Conservation (phyloP, 495 filamentous ascomycete species). For the Aspergillus baeticus region DNA sequence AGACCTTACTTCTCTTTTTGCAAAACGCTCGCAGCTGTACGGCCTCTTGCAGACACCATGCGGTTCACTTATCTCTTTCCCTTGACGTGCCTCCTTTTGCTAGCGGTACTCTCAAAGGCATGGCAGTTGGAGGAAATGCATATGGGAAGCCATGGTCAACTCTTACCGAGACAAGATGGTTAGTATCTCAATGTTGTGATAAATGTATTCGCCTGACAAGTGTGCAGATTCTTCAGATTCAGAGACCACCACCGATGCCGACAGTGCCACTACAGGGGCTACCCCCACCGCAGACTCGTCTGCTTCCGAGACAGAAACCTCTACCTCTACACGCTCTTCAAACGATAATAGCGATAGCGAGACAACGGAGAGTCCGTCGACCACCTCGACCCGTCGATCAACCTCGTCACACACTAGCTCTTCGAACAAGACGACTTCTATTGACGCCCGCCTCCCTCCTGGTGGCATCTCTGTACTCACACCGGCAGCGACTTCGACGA, state of each 20-base stretch:
- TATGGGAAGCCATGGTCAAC: slow-evolving; percentile 24
- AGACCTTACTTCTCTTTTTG: not conserved
- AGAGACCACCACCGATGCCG: slow-evolving; percentile 25
- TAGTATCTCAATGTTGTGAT: not conserved
- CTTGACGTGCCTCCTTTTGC: slow-evolving; percentile 38
- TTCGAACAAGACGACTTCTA: slow-evolving; percentile 47
- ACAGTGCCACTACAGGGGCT: slow-evolving; percentile 24
- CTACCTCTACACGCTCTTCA: slow-evolving; percentile 10
- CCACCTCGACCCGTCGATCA: slow-evolving; percentile 24
- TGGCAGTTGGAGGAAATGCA: slow-evolving; percentile 43
- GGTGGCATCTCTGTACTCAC: slow-evolving; percentile 84
- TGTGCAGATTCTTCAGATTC: not conserved
- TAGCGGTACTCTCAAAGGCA: slow-evolving; percentile 47
- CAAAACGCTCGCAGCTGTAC: not conserved
- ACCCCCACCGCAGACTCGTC: slow-evolving; percentile 19
- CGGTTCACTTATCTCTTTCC: slow-evolving; percentile 30
- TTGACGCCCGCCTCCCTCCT: slow-evolving; percentile 58
- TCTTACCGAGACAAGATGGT: slow-evolving; percentile 39
- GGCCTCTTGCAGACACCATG: slow-evolving; percentile 25
- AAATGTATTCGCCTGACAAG: not conserved
- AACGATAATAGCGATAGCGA: not conserved
- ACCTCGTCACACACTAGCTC: slow-evolving; percentile 32
- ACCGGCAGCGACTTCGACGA: slow-evolving; percentile 58
- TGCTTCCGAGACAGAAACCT: slow-evolving; percentile 20
- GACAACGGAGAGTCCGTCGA: slow-evolving; percentile 23